Evolutionary conservation across 495 filamentous ascomycete species (phyloP), one percentile per base, ranked within the genome.

Genomic region (Trichocladium uniseriatum): DNA sequence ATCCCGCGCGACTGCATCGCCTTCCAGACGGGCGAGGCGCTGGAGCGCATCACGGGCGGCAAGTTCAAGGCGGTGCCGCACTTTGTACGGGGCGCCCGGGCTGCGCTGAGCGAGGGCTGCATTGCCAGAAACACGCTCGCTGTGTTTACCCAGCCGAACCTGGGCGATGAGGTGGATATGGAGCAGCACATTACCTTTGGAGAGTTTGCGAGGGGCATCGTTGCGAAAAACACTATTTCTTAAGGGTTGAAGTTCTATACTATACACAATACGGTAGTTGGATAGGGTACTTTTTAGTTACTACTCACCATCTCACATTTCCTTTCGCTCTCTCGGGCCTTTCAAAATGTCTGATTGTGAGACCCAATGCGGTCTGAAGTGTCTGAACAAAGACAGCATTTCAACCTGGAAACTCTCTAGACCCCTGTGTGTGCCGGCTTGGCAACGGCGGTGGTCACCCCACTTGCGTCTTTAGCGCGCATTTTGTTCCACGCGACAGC

Each of bases 131-230:
- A 96, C 71, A 98, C 92, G 42, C 69, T 98, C 48, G 92, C 92
- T 5, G 89, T 98, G 24, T 98, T 98, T 64, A 98, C 92, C 39
- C 92, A 98, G 74, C 92, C 92, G 35, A 94, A 95, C 71, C 64
- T 98, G 39, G 83, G 78, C 44, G 92, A 95, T 56, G 79, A 83
- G 70, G 87, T 98, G 14, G 86, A 88, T 63, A 69, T 72, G 43
- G 75, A 82, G 59, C 70, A 75, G 53, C 81, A 84, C 20, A 76
- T 81, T 41, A 82, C 72, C 36, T 97, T 97, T 75, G 92, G 84
- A 24, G 79, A 85, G 58, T 94, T 97, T 77, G 89, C 89, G 16
- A 82, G 79, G 66, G 84, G 81, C 35, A 82, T 95, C 59, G 82
- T 95, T 48, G 77, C 79, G 56, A 86, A 79, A 74, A 92, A 90